Percentiles rank a stretch among this genome's conserved stretches.
phyloP scores from a whole-genome alignment of 257 asterid species.

The Knoxia roxburghii region DNA sequence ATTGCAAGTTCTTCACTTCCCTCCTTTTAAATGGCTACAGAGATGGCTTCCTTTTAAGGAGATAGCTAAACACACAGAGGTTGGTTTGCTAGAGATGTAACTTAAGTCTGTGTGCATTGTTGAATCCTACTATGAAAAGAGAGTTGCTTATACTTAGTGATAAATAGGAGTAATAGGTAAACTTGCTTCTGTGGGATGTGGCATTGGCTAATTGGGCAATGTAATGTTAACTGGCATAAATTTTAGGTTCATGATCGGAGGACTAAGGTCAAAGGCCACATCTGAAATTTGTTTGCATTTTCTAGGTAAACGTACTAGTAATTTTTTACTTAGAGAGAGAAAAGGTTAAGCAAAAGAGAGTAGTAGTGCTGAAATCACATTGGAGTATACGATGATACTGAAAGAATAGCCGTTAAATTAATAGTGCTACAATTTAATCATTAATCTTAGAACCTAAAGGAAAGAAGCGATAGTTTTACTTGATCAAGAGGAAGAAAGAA shows the following conservation, averaged over 20 bases:
- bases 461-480: neutral
- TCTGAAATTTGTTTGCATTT: neutral
- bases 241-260: neutral
- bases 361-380: neutral
- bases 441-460: neutral
- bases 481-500: neutral
- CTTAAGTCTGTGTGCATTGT: neutral
- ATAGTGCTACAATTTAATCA: no score
- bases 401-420: neutral
- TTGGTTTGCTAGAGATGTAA: conserved; percentile 14
- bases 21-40: conserved; percentile 39
- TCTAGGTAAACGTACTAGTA: neutral
- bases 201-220: neutral
- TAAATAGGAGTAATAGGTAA: neutral
- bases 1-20: conserved; percentile 33
- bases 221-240: neutral
- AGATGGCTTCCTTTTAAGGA: conserved; percentile 36
- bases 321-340: neutral
- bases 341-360: neutral
- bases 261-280: neutral
- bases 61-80: conserved; percentile 28
- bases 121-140: neutral
- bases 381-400: neutral
- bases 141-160: neutral
- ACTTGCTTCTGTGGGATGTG: no score